These are phyloP conservation scores for Hyphopichia khmerensis DNA, from an alignment of 1,139 yeast species.

Conservation along the genomic window DNA sequence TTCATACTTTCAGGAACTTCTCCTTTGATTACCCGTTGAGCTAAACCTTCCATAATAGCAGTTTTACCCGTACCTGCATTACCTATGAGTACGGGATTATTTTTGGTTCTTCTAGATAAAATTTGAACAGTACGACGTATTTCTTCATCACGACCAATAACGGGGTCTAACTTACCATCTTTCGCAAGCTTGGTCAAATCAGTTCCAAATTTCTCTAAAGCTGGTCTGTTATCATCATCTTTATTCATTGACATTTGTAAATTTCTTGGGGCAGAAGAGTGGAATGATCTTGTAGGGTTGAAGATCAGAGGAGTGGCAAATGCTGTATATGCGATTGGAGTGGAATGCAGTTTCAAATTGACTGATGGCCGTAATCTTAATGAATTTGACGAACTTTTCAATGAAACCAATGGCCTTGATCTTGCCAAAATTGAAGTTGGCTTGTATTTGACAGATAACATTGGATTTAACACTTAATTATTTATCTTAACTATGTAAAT, in stretches of 20 bases:
- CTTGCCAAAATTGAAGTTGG: not conserved
- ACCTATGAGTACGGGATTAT: constrained; percentile 91
- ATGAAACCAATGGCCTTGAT: not conserved
- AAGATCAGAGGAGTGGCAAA: not conserved
- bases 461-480: too few species aligned
- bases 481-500: not conserved
- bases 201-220: constrained; percentile 83
- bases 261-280: constrained; percentile 14
- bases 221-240: constrained; percentile 64
- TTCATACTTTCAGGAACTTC: constrained; percentile 95
- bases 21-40: constrained; percentile 85
- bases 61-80: constrained; percentile 98
- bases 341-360: not conserved
- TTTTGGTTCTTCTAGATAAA: constrained; percentile 86
- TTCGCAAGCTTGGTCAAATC: constrained; percentile 83
- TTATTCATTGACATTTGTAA: constrained; percentile 44
- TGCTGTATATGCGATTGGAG: not conserved
- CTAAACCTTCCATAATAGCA: constrained; percentile 93
- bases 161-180: constrained; percentile 93
- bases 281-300: constrained; percentile 11
- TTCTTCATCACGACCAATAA: constrained; percentile 95
- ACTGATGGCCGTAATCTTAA: not conserved
- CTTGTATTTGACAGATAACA: not conserved
- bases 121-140: constrained; percentile 91
- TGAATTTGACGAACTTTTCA: not conserved